phyloP scores from a whole-genome alignment of 192 early-diverging fungal species.

The Backusella morwellensis region DNA sequence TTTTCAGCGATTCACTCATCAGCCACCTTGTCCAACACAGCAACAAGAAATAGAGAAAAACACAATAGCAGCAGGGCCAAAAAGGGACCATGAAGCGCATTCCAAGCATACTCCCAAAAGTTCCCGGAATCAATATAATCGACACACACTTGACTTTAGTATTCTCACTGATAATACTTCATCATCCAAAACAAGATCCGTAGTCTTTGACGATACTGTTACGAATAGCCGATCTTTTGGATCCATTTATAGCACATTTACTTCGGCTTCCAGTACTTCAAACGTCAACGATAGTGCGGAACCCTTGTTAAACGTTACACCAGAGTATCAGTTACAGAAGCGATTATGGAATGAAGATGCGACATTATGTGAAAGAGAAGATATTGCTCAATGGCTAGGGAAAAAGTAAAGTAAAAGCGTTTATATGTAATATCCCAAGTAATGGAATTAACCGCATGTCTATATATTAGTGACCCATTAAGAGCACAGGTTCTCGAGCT shows the following conservation, averaged over 20 bases:
- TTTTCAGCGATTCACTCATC: background rate
- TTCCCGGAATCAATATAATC: background rate
- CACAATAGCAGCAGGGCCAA: background rate
- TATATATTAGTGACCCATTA: background rate
- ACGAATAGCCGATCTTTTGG: background rate
- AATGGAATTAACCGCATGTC: background rate
- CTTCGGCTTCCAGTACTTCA: background rate
- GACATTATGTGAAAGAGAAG: conserved; percentile 35
- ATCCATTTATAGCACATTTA: conserved; percentile 6
- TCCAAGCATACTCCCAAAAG: background rate
- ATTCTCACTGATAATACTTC: background rate
- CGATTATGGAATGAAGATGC: conserved; percentile 38
- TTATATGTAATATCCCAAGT: background rate
- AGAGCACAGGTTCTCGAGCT: conserved; percentile 44
- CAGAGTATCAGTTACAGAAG: background rate
- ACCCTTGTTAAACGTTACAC: background rate
- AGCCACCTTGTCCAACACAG: background rate
- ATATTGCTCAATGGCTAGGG: conserved; percentile 48
- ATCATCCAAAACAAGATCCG: background rate
- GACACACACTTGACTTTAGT: background rate
- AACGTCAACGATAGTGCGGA: background rate
- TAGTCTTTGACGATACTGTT: background rate
- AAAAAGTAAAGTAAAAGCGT: conserved; percentile 26
- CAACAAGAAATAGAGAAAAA: background rate
- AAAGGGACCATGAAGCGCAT: background rate